Evolutionary conservation across 352 stramenopile genomes (phyloP), one percentile per base, ranked within the genome.

Genomic region (Phytophthora capsici): DNA sequence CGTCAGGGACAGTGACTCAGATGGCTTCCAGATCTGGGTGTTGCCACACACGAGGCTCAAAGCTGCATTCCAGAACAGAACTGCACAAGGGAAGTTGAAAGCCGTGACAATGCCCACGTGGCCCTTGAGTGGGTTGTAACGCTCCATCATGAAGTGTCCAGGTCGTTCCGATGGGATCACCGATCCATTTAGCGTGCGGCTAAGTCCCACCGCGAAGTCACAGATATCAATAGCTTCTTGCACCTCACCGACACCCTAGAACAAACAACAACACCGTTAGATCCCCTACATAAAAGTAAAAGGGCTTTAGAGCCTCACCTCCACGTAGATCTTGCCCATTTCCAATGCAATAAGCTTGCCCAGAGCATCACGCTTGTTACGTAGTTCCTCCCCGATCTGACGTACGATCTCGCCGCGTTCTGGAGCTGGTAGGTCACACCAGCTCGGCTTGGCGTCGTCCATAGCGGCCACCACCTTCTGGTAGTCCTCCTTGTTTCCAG

Each of bases 141-240:
- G 82, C 68, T 98, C 93, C 88, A 98, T 97, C 88, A 98, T 96
- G 37, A 95, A 94, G 78, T 98, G 93, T 1, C 90, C 90, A 1
- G 86, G 86, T 20, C 93, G 87, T 63, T 98, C 93, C 2, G 88
- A 97, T 16, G 91, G 91, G 45, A 98, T 95, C 62, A 98, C 80
- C 14, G 85, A 90, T 43, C 93, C 93, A 53, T 95, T 95, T 6
- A 98, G 75, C 36, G 74, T 84, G 55, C 93, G 90, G 59, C 84
- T 96, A 14, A 97, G 69, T n/a, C 93, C 93, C 36, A 97, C 92
- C 9, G 93, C 93, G 61, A 97, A 96, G 70, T 98, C 93, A 60
- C 93, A 98, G 47, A 98, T 98, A 72, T 98, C 93, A 56, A 98
- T 95, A 8, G 89, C 90, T 46, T 98, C 93, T 67, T 98, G 93